Evolutionary conservation across 2,329 filamentous ascomycete genomes (phyloP).

Genomic region (Neofusicoccum kwambonambiense): DNA sequence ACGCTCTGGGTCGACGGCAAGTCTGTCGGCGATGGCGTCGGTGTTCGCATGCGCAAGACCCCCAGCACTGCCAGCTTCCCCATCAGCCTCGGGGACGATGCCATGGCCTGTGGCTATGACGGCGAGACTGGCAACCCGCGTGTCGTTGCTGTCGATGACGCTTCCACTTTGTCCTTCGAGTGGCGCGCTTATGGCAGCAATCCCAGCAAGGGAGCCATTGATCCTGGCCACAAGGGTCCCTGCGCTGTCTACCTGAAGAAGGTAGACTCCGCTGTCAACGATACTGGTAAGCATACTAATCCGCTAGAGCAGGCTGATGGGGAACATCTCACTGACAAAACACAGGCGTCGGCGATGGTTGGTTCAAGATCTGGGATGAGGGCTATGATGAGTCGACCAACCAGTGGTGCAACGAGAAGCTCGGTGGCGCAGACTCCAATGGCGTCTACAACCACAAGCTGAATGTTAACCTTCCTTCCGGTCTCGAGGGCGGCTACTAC

Average conservation of each 20-base stretch:
- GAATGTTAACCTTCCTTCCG: constrained; percentile 60
- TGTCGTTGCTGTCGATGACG: constrained; percentile 48
- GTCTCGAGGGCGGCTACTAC: constrained; percentile 65
- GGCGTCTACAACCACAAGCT: constrained; percentile 50
- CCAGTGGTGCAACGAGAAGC: constrained; percentile 69
- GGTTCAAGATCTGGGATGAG: constrained; percentile 76
- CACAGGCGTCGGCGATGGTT: constrained; percentile 57
- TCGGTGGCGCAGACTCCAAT: constrained; percentile 64
- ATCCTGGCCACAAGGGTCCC: constrained; percentile 63
- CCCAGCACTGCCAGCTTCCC: constrained; percentile 56
- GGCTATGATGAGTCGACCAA: constrained; percentile 58
- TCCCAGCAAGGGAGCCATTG: constrained; percentile 55
- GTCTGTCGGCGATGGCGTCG: constrained; percentile 62
- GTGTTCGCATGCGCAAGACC: constrained; percentile 64
- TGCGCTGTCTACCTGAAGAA: constrained; percentile 74
- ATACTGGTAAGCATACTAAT: constrained; percentile 32
- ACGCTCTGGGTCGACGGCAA: constrained; percentile 36
- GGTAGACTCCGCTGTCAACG: constrained; percentile 57
- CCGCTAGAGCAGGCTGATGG: neutral
- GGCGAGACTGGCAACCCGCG: constrained; percentile 51
- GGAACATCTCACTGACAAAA: neutral
- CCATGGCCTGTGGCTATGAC: constrained; percentile 68
- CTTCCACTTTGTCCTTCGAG: constrained; percentile 63
- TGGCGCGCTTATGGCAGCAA: constrained; percentile 63
- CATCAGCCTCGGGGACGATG: constrained; percentile 57